These are phyloP conservation scores for Endocarpon pusillum DNA, from an alignment of 495 filamentous ascomycete genomes.

Conservation along the genomic window DNA sequence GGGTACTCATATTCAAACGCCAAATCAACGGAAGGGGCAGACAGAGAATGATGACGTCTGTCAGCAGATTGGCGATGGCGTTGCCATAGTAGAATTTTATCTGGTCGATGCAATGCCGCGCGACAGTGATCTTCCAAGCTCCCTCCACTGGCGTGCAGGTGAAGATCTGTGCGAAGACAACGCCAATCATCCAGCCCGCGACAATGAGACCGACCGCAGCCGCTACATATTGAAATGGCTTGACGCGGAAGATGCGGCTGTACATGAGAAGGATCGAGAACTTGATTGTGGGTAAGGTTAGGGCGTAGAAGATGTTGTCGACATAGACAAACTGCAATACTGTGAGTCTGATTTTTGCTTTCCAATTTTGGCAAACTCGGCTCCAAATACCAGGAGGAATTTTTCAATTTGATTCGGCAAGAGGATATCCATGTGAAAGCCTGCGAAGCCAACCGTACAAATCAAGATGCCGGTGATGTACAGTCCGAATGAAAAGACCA, in stretches of 20 bases:
- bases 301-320: slow-evolving; percentile 24
- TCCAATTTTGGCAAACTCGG: neutral
- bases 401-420: neutral
- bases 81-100: slow-evolving; percentile 27
- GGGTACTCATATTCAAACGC: slow-evolving; percentile 13
- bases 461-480: neutral
- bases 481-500: neutral
- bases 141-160: slow-evolving; percentile 27
- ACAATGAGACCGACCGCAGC: slow-evolving; percentile 22
- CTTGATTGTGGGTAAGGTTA: slow-evolving; percentile 8
- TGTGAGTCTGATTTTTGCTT: neutral
- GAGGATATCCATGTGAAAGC: neutral
- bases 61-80: slow-evolving; percentile 29
- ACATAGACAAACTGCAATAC: slow-evolving; percentile 21
- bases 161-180: slow-evolving; percentile 26
- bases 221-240: slow-evolving; percentile 18
- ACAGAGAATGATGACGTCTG: slow-evolving; percentile 28
- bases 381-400: neutral
- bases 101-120: slow-evolving; percentile 26
- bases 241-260: slow-evolving; percentile 24
- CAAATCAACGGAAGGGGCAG: slow-evolving; percentile 23
- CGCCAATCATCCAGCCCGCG: slow-evolving; percentile 21
- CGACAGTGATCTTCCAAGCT: slow-evolving; percentile 20
- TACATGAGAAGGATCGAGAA: slow-evolving; percentile 27
- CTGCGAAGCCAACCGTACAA: neutral